Evolutionary conservation across 1,284 basidiomycete genomes (phyloP).

Genomic region (Volvariella surrecta): DNA sequence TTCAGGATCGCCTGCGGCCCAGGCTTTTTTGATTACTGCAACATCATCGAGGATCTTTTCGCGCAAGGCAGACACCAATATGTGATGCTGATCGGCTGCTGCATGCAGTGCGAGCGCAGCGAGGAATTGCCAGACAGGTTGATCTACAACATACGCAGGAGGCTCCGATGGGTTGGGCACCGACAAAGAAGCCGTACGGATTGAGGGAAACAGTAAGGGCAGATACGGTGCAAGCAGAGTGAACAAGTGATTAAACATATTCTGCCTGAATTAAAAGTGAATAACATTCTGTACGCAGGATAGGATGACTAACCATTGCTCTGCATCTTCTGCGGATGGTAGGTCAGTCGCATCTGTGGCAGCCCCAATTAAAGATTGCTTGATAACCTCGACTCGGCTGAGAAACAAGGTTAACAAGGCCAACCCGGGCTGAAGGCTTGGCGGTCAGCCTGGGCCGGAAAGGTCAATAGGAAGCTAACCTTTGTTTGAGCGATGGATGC

Average conservation of each 20-base stretch:
- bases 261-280: slow-evolving; percentile 43
- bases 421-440: slow-evolving; percentile 67
- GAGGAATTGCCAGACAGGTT: slow-evolving; percentile 89
- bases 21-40: slow-evolving; percentile 67
- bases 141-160: slow-evolving; percentile 69
- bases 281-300: neutral
- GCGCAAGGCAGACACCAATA: slow-evolving; percentile 78
- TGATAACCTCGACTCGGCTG: slow-evolving; percentile 86
- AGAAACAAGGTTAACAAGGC: slow-evolving; percentile 90
- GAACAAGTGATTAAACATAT: slow-evolving; percentile 82
- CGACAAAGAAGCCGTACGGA: slow-evolving; percentile 50
- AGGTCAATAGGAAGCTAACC: slow-evolving; percentile 35
- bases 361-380: slow-evolving; percentile 55
- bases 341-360: slow-evolving; percentile 42
- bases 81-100: slow-evolving; percentile 76
- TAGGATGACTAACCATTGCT: slow-evolving; percentile 67
- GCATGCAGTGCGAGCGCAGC: slow-evolving; percentile 86
- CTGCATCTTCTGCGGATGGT: slow-evolving; percentile 65
- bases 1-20: slow-evolving; percentile 61
- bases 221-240: slow-evolving; percentile 71
- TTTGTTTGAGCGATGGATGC: slow-evolving; percentile 65
- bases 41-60: slow-evolving; percentile 93
- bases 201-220: slow-evolving; percentile 83
- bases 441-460: neutral
- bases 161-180: slow-evolving; percentile 22